A percentile compares a stretch with the other conserved stretches of the same genome.
Conservation (phyloP, 2,329 filamentous ascomycete genomes). For the Claviceps quebecensis region DNA sequence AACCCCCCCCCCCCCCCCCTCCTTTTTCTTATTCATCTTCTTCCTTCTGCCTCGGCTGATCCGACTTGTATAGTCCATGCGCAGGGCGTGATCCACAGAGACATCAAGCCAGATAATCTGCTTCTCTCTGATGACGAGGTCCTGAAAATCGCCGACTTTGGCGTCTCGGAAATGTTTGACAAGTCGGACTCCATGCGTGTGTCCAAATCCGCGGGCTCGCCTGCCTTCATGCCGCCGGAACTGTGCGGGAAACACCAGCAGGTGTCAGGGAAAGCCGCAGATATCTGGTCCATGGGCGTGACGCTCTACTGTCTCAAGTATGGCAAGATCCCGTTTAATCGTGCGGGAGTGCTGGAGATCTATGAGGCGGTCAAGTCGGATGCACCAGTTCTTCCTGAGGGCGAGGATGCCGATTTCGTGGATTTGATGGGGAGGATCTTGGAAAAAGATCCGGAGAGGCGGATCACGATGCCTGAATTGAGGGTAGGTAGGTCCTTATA, state of each 20-base stretch:
- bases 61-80: slow-evolving; percentile 52
- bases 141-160: slow-evolving; percentile 96
- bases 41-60: slow-evolving; percentile 3
- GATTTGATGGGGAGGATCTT: slow-evolving; percentile 63
- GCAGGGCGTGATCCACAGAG: slow-evolving; percentile 86
- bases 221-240: slow-evolving; percentile 88
- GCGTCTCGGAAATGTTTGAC: slow-evolving; percentile 98
- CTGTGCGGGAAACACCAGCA: slow-evolving; percentile 78
- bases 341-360: slow-evolving; percentile 65
- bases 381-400: slow-evolving; percentile 43
- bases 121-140: slow-evolving; percentile 80
- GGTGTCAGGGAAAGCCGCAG: slow-evolving; percentile 76
- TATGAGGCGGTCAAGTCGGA: slow-evolving; percentile 79
- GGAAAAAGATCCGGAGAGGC: slow-evolving; percentile 70
- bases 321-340: slow-evolving; percentile 75
- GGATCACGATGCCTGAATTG: slow-evolving; percentile 71
- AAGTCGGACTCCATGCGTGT: slow-evolving; percentile 76
- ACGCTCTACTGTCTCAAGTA: slow-evolving; percentile 88
- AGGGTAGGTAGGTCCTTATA: slow-evolving; percentile 43
- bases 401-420: slow-evolving; percentile 52
- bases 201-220: slow-evolving; percentile 84
- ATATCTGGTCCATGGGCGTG: slow-evolving; percentile 98
- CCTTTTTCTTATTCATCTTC: background rate
- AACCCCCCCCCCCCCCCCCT: too few relatives aligned
- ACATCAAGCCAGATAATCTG: slow-evolving; percentile 96